Evolutionary conservation across 2,329 filamentous ascomycete genomes (phyloP).

Genomic region (Cercospora nicotianae): DNA sequence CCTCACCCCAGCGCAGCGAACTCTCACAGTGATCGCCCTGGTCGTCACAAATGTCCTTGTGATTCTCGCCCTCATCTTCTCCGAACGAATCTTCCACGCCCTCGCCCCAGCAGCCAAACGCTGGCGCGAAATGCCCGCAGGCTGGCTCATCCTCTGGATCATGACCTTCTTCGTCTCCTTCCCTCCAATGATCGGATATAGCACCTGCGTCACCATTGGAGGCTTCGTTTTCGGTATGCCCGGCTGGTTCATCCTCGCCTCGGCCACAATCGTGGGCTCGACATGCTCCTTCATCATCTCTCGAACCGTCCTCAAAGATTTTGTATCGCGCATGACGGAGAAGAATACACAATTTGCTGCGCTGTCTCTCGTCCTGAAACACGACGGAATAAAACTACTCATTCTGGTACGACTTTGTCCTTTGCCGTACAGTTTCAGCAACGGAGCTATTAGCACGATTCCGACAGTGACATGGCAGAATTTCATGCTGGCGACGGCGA

Average conservation of each 20-base stretch:
- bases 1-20: conserved; percentile 62
- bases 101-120: conserved; percentile 70
- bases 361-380: conserved; percentile 80
- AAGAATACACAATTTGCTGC: conserved; percentile 85
- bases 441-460: conserved; percentile 91
- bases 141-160: conserved; percentile 73
- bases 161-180: conserved; percentile 76
- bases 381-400: conserved; percentile 84
- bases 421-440: conserved; percentile 87
- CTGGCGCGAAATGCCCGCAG: conserved; percentile 72
- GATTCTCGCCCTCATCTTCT: conserved; percentile 74
- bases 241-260: conserved; percentile 81
- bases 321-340: conserved; percentile 78
- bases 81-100: conserved; percentile 73
- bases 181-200: conserved; percentile 85
- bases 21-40: conserved; percentile 55
- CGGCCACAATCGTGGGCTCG: conserved; percentile 75
- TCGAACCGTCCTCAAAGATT: conserved; percentile 72
- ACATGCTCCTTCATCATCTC: conserved; percentile 77
- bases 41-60: conserved; percentile 55
- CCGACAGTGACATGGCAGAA: conserved; percentile 75
- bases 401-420: conserved; percentile 92
- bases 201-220: conserved; percentile 67
- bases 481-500: conserved; percentile 79
- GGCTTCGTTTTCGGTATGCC: conserved; percentile 73